Evolutionary conservation across 371 early-diverging fungal species (phyloP), one percentile per base, ranked within the genome.

Genomic region (Syncephalastrum contaminatum): DNA sequence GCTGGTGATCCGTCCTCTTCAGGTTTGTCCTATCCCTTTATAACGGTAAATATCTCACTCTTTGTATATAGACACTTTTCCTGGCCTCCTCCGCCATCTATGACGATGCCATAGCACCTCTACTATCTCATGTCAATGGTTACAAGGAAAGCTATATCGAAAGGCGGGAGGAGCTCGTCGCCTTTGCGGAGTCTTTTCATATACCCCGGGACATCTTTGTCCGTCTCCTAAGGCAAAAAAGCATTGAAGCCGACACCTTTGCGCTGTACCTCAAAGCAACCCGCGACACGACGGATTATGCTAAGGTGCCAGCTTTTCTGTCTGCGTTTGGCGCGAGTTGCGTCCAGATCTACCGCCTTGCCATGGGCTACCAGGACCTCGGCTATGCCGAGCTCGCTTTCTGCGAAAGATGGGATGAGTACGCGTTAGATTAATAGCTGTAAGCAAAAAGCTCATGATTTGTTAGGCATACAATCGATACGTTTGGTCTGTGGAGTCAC

Each of bases 161-260:
- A 25, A 70, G 62, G 20, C 53, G 67, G 18, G 52, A 76, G 14
- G 62, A 68, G 18, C 30, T 76, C 13, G 30, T 69, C 40, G 54
- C 59, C 3, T 43, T 72, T 16, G 73, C 72, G 4, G 64, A 73
- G 43, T 57, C 69, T 3, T 58, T 70, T 14, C 57, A 66, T 14
- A 69, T 79, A 4, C 60, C 66, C 0, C 51, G 62, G 1, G n/a
- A 43, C 15, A 27, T 64, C 2, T 65, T 73, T 16, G 59, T 63
- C 2, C 55, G 64, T 5, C 49, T 82, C 0, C 52, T 84, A 30
- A 78, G 81, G 61, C 72, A 75, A 61, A 84, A 84, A 51, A 77
- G 82, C 24, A 79, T 84, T 25, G 85, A 84, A 59, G 64, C 72
- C 20, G 85, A 84, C 25, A 73, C 76, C 0, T 72, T 84, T 27